Conservation (phyloP, 2,329 filamentous ascomycete species). For the Verticillium nubilum region DNA sequence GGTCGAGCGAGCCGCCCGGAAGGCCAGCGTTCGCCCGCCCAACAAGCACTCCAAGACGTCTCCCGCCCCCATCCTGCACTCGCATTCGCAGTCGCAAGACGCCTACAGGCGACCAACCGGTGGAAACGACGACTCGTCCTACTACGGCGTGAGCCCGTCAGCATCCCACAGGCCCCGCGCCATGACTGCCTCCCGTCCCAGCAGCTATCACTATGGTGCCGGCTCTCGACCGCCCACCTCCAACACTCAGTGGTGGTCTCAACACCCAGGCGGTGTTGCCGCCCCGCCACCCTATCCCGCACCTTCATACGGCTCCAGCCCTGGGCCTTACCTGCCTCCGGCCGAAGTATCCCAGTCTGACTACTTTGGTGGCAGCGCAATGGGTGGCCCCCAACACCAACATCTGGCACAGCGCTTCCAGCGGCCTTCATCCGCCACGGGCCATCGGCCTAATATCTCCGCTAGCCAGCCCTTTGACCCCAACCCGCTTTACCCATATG, state of each 20-base stretch:
- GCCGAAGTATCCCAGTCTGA: slow-evolving; percentile 4
- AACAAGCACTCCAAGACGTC: slow-evolving; percentile 31
- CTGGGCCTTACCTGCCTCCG: background rate
- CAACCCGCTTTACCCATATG: slow-evolving; percentile 21
- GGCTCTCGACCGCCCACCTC: slow-evolving; percentile 11
- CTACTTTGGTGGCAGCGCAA: slow-evolving; percentile 9
- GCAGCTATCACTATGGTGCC: slow-evolving; percentile 13
- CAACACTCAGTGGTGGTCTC: slow-evolving; percentile 10
- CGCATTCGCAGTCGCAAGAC: slow-evolving; percentile 6
- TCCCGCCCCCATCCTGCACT: slow-evolving; percentile 27
- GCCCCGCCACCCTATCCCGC: background rate
- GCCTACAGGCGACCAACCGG: slow-evolving; percentile 19
- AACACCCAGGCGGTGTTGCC: background rate
- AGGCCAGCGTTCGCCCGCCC: slow-evolving; percentile 20
- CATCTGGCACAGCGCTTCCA: slow-evolving; percentile 27
- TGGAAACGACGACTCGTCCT: slow-evolving; percentile 28
- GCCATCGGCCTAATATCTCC: slow-evolving; percentile 23
- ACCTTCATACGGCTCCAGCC: background rate
- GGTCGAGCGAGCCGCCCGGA: slow-evolving; percentile 12
- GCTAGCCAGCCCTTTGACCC: slow-evolving; percentile 10
- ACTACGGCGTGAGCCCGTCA: slow-evolving; percentile 28
- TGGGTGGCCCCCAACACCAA: slow-evolving; percentile 19
- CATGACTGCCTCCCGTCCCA: slow-evolving; percentile 6
- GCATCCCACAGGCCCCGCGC: slow-evolving; percentile 22
- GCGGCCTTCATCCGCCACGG: slow-evolving; percentile 34